Base-by-base conservation (phyloP, 1,284 basidiomycete genomes). In the Pyrrhoderma noxium region DNA sequence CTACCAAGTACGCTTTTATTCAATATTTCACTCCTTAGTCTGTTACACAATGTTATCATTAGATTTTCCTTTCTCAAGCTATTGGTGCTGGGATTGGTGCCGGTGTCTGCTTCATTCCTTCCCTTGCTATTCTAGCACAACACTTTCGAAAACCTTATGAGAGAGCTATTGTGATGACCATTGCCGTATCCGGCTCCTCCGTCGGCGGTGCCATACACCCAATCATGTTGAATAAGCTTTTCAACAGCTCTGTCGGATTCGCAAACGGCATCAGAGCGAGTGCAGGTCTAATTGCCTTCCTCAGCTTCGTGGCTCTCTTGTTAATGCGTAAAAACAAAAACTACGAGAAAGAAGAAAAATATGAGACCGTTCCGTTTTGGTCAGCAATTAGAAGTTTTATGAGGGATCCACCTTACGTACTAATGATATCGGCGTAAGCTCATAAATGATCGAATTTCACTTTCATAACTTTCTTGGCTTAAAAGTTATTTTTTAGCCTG, bases 1-100 rank as follows among this genome's bases (percentile, higher is more conserved):
- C 49, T 73, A 73, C 56, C 71, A 73, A 61, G 71, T 69, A 51
- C 55, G 41, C 55, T 66, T 21, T 49, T 53, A 3, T 44, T 27
- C 4, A 69, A 16, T 69, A 69, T 67, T 54, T 51, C 65, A 18
- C 45, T 51, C 14, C 70, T 72, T 56, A 63, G 13, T 65, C 67
- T 16, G 14, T 22, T 18, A 40, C 21, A 5, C 21, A 40, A 7
- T 8, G 31, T n/a, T 25, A 14, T 37, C 19, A 16, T 2, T 22
- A 61, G 57, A 43, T 61, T 25, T 59, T 61, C 36, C 54, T 61
- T 7, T 37, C 54, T 9, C 60, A 60, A 37, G 60, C 57, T 2
- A 38, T 60, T 22, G 60, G 56, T 8, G 44, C 56, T 8, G 60
- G 60, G 7, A 16, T 60, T 9, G 60, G 53, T 3, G 37, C 54